Percentiles rank a stretch among this genome's conserved stretches.
Conservation (phyloP, 2,329 filamentous ascomycete genomes). For the Neofusicoccum sp. region DNA sequence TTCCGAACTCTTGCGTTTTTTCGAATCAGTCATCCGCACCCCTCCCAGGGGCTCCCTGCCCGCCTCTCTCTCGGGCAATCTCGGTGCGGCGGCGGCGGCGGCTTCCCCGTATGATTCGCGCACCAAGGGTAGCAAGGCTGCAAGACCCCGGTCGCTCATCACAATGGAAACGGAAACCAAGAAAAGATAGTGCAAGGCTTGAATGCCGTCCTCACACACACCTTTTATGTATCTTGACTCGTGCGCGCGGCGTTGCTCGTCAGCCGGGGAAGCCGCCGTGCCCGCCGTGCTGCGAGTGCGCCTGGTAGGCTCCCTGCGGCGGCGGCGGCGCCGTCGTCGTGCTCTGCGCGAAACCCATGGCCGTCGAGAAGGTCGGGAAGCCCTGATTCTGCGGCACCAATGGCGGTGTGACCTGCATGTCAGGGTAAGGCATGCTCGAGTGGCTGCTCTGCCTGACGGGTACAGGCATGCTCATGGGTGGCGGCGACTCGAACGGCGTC, state of each 20-base stretch:
- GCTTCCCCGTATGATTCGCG: constrained; percentile 15
- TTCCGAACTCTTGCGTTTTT: neutral
- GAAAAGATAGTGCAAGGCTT: constrained; percentile 12
- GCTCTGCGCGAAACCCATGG: constrained; percentile 15
- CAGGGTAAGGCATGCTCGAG: constrained; percentile 17
- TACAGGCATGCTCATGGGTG: constrained; percentile 17
- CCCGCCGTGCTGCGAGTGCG: constrained; percentile 9
- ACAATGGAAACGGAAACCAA: constrained; percentile 15
- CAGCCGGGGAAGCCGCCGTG: constrained; percentile 18
- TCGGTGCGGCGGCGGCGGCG: constrained; percentile 11
- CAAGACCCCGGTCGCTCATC: constrained; percentile 13
- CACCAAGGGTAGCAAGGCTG: constrained; percentile 8
- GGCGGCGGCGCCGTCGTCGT: constrained; percentile 8
- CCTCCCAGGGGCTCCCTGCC: constrained; percentile 6
- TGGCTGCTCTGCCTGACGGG: constrained; percentile 18
- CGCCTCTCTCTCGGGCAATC: constrained; percentile 10
- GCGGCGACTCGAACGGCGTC: constrained; percentile 19
- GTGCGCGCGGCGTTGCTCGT: neutral
- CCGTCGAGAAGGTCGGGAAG: constrained; percentile 17
- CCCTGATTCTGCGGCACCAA: constrained; percentile 14
- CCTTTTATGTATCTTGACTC: constrained; percentile 5
- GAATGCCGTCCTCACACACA: constrained; percentile 11
- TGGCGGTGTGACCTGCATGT: constrained; percentile 19
- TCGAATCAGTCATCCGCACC: neutral
- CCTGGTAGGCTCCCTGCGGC: constrained; percentile 5